A percentile compares a stretch with the other conserved stretches of the same genome.
phyloP scores from a whole-genome alignment of 768 basidiomycete genomes.

The Lactarius trivialis region DNA sequence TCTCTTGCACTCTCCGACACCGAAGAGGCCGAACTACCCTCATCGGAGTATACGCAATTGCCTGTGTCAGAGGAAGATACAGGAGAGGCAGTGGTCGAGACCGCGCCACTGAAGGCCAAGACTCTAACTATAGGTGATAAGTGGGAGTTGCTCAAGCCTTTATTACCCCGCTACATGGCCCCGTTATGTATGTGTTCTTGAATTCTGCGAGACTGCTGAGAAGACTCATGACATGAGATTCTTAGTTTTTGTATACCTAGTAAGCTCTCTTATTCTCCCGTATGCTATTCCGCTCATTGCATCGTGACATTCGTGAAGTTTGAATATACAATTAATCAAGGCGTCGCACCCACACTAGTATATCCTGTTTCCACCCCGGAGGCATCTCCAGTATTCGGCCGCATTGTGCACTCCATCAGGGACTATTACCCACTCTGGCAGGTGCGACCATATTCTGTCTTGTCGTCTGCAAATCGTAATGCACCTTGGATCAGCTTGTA shows the following conservation, averaged over 20 bases:
- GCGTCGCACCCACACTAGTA: constrained; percentile 82
- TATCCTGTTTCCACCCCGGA: constrained; percentile 73
- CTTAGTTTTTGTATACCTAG: constrained; percentile 55
- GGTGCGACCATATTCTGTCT: constrained; percentile 38
- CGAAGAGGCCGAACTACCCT: constrained; percentile 21
- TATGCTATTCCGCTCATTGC: constrained; percentile 3
- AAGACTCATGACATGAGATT: not conserved
- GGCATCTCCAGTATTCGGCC: constrained; percentile 55
- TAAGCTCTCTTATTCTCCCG: constrained; percentile 30
- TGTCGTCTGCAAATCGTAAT: not conserved
- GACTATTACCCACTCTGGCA: constrained; percentile 98
- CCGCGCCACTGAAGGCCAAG: constrained; percentile 28
- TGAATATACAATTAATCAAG: constrained; percentile 90
- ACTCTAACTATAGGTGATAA: constrained; percentile 69
- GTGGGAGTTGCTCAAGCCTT: constrained; percentile 70
- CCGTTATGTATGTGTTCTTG: constrained; percentile 64
- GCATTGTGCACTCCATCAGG: constrained; percentile 73
- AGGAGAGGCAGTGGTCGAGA: constrained; percentile 21
- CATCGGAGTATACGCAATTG: constrained; percentile 41
- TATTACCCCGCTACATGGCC: constrained; percentile 83
- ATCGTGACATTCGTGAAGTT: constrained; percentile 42
- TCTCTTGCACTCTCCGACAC: constrained; percentile 27
- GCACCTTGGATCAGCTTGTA: constrained; percentile 46
- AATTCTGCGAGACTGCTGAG: not conserved
- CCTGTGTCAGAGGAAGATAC: constrained; percentile 26